These are phyloP conservation scores for Geoglossum glabrum DNA, from an alignment of 495 filamentous ascomycete species.

Conservation along the genomic window DNA sequence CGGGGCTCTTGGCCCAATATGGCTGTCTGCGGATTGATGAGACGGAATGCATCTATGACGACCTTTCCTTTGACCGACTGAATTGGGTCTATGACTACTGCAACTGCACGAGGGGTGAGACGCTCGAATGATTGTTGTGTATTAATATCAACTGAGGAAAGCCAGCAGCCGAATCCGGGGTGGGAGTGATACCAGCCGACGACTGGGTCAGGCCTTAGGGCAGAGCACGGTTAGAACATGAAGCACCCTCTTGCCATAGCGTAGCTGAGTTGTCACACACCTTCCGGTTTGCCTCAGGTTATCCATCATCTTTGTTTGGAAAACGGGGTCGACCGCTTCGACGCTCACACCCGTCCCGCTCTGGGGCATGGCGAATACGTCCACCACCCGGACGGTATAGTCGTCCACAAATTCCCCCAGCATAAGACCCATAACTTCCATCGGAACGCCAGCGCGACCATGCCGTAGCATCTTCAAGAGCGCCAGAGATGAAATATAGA, in stretches of 20 bases:
- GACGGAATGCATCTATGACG: conserved; percentile 95
- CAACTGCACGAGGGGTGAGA: conserved; percentile 83
- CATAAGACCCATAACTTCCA: conserved; percentile 99
- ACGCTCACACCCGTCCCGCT: conserved; percentile 96
- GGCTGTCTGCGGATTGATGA: conserved; percentile 96
- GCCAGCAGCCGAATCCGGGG: conserved; percentile 97
- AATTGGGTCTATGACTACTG: conserved; percentile 94
- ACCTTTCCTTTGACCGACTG: conserved; percentile 99
- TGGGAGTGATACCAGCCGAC: conserved; percentile 99
- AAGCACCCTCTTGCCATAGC: not conserved
- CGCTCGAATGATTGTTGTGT: conserved; percentile 99
- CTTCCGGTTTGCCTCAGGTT: conserved; percentile 93
- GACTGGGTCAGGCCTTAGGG: conserved; percentile 67
- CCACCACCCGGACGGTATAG: conserved; percentile 91
- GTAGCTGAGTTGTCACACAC: conserved; percentile 27
- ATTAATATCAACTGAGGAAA: conserved; percentile 97
- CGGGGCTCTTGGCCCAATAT: conserved; percentile 98
- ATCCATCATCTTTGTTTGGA: conserved; percentile 99
- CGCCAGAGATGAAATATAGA: conserved; percentile 95
- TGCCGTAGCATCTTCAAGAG: conserved; percentile 97
- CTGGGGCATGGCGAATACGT: conserved; percentile 99
- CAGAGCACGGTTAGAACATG: not conserved
- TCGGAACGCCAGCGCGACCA: conserved; percentile 89
- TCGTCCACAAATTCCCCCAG: conserved; percentile 97
- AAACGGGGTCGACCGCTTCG: conserved; percentile 93